Evolutionary conservation across 192 early-diverging fungal species (phyloP).

Genomic region (Coemansia sp.): DNA sequence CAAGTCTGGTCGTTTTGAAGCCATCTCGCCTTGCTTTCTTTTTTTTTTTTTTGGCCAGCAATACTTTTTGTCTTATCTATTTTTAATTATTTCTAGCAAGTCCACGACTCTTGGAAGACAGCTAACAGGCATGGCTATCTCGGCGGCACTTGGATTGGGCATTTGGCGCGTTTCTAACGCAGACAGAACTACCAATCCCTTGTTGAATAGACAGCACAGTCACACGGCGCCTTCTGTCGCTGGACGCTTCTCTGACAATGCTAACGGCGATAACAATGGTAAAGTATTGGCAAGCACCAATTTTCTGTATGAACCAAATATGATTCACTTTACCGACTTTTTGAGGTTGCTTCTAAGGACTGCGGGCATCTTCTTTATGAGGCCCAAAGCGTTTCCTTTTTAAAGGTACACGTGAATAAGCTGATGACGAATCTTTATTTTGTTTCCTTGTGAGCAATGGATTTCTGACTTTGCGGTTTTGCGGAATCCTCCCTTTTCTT

Average conservation of each 20-base stretch:
- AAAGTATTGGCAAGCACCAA: not conserved
- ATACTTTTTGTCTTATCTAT: no score
- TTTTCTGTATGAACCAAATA: not conserved
- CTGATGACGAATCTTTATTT: not conserved
- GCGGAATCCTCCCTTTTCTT: not conserved
- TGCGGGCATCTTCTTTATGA: not conserved
- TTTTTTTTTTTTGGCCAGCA: not conserved
- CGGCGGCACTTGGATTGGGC: slow-evolving; percentile 36
- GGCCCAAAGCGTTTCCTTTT: not conserved
- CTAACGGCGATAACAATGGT: not conserved
- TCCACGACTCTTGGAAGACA: not conserved
- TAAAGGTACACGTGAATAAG: not conserved
- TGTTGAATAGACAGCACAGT: not conserved
- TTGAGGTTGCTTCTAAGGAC: not conserved
- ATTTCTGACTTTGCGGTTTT: not conserved
- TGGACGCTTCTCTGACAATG: not conserved
- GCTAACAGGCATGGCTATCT: slow-evolving; percentile 23
- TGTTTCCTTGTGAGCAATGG: not conserved
- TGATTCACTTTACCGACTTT: slow-evolving; percentile 3
- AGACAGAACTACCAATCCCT: not conserved
- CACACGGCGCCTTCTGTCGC: not conserved
- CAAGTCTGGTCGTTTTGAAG: not conserved
- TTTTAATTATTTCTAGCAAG: not conserved
- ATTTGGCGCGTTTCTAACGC: not conserved
- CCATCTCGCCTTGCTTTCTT: not conserved